A percentile compares a stretch with the other conserved stretches of the same genome.
These are phyloP conservation scores for Trichosporon asahii DNA, from an alignment of 1,284 basidiomycete species.

Conservation along the genomic window DNA sequence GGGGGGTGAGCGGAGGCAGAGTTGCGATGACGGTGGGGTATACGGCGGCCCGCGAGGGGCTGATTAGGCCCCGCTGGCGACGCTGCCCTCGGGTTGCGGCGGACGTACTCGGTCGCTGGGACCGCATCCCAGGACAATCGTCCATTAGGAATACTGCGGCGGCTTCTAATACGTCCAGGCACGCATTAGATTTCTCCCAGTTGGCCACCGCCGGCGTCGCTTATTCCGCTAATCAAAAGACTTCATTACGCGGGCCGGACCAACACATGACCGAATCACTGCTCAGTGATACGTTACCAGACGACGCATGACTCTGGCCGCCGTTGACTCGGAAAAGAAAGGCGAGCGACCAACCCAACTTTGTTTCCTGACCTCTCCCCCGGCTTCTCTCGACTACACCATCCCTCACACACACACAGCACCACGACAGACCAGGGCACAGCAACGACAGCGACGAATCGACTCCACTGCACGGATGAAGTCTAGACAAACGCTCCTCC, in stretches of 20 bases:
- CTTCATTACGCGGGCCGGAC: constrained; percentile 6
- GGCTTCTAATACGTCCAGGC: background rate
- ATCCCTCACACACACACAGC: background rate
- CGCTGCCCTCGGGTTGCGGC: background rate
- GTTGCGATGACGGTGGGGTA: background rate
- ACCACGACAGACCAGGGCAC: background rate
- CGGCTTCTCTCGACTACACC: background rate
- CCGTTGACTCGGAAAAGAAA: background rate
- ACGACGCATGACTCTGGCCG: constrained; percentile 3
- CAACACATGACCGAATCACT: constrained; percentile 9
- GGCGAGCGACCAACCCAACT: constrained; percentile 9
- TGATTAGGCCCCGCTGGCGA: constrained; percentile 7
- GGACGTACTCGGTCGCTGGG: constrained; percentile 2
- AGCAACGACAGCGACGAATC: background rate
- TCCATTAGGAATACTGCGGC: background rate
- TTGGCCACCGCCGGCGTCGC: background rate
- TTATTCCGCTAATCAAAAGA: constrained; percentile 1
- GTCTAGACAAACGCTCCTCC: background rate
- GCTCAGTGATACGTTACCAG: background rate
- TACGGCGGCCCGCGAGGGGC: constrained; percentile 10
- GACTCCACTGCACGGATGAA: constrained; percentile 13
- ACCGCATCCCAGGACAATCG: background rate
- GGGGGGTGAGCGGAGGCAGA: background rate
- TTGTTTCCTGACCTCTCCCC: background rate
- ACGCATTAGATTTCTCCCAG: background rate